These are phyloP conservation scores for Penicillium diatomitis DNA, from an alignment of 495 filamentous ascomycete genomes.

Conservation along the genomic window DNA sequence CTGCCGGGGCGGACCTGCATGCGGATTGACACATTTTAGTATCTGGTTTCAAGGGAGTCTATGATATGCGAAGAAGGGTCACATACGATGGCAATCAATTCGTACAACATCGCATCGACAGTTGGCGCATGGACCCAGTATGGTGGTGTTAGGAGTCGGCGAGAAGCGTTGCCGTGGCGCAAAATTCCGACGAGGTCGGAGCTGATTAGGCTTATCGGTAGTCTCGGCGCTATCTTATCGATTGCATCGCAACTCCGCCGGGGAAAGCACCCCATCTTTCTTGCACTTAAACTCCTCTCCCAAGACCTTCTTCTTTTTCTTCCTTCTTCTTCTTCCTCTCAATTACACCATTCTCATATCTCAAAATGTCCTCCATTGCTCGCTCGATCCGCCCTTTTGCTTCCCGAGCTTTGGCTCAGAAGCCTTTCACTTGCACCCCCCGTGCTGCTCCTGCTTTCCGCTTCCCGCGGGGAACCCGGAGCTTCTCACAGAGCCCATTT, in stretches of 20 bases:
- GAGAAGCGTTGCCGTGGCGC: constrained; percentile 1
- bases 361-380: constrained; percentile 35
- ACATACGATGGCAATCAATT: constrained; percentile 89
- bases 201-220: constrained; percentile 14
- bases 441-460: constrained; percentile 33
- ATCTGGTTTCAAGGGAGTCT: background rate
- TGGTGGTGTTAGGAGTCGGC: constrained; percentile 1
- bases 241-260: constrained; percentile 14
- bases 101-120: constrained; percentile 72
- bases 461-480: constrained; percentile 45
- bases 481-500: constrained; percentile 40
- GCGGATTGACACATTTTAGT: constrained; percentile 4
- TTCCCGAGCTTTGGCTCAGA: constrained; percentile 34
- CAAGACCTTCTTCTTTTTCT: constrained; percentile 4
- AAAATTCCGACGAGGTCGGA: constrained; percentile 23
- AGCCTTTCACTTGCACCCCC: constrained; percentile 29
- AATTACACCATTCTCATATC: constrained; percentile 8
- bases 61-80: background rate
- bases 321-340: constrained; percentile 13
- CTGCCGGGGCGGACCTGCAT: constrained; percentile 79
- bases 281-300: constrained; percentile 17
- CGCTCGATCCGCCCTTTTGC: constrained; percentile 34
- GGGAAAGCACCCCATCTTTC: constrained; percentile 18
- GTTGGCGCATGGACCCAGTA: constrained; percentile 13
- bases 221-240: constrained; percentile 26